Base-by-base conservation (phyloP, 805 yeast genomes). In the Ogataea glucozyma region DNA sequence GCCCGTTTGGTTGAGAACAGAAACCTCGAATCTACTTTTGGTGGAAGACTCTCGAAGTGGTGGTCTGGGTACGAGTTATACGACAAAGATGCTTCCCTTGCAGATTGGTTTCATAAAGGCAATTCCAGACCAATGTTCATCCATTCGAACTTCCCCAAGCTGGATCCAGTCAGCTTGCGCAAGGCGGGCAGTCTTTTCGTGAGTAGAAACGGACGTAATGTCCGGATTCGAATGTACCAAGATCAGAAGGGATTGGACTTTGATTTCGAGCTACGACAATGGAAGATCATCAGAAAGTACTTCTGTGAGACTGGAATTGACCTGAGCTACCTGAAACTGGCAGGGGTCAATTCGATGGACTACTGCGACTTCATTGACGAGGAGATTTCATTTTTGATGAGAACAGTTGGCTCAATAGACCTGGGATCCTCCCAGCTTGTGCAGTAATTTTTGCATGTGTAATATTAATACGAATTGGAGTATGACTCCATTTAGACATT, bases 241-340 rank as follows among this genome's bases (percentile, higher is more conserved):
- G 64, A 57, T 45, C 65, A 64, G 39, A 47, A 53, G 10, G 56
- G 60, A 10, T 38, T 64, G 11, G 54, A 52, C 12, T 76, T 72
- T 51, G 86, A 82, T 59, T 79, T 80, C 54, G 87, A 82, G 56
- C 60, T 72, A 35, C 68, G 70, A 16, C 83, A 79, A 52, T 81
- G 85, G 85, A 52, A 64, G 33, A 67, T 73, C 37, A 78, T 80
- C 74, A 62, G 71, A 32, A 58, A 63, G 26, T 51, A 61, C 30
- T 66, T 61, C 26, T 66, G 70, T 43, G 53, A 58, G 2, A 26
- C 30, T 12, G 51, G 54, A 3, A 40, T 64, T 13, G 40, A 54
- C 2, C 43, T 64, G 9, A 51, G 51, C 21, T 64, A 63, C 40
- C 38, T 61, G 21, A 44, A 43, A 14, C 17, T 44, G 17, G 51